A percentile compares a stretch with the other conserved stretches of the same genome.
Evolutionary conservation across 768 basidiomycete species (phyloP).

Genomic region (Rhodosporidiobolus odoratus): DNA sequence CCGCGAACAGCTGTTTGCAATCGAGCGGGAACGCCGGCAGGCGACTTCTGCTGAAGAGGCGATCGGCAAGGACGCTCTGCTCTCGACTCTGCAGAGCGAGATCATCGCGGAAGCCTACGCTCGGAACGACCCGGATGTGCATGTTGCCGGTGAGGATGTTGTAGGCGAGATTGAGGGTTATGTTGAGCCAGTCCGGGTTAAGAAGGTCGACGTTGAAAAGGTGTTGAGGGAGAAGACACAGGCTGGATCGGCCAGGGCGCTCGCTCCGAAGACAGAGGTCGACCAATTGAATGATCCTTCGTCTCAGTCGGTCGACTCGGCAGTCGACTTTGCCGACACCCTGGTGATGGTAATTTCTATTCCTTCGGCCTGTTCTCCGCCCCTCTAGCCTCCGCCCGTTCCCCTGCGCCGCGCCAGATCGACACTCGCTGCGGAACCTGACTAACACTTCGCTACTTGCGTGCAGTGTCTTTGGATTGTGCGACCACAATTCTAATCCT

Average conservation of each 20-base stretch:
- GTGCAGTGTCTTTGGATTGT: conserved; percentile 33
- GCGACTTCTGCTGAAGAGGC: neutral
- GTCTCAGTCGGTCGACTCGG: too few relatives aligned
- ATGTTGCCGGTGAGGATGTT: conserved; percentile 21
- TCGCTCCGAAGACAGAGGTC: conserved; percentile 7
- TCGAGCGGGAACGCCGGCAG: conserved; percentile 1
- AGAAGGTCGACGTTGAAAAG: conserved; percentile 1
- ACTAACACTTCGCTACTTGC: neutral
- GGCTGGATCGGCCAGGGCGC: conserved; percentile 19
- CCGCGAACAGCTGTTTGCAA: conserved; percentile 9
- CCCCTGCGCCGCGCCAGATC: too few relatives aligned
- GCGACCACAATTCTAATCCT: conserved; percentile 34
- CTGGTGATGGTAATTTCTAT: conserved; percentile 16
- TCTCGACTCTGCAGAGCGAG: conserved; percentile 24
- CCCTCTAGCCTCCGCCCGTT: neutral
- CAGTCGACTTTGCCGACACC: conserved; percentile 26
- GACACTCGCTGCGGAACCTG: too few relatives aligned
- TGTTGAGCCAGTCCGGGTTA: conserved; percentile 25
- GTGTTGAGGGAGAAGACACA: neutral
- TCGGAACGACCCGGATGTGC: conserved; percentile 21
- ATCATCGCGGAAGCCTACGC: conserved; percentile 30
- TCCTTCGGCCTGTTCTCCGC: neutral
- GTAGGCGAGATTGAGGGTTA: conserved; percentile 35
- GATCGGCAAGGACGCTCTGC: neutral
- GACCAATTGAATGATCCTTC: too few relatives aligned